Percentiles rank a stretch among this genome's conserved stretches.
Evolutionary conservation across 78 protist species (phyloP).

Genomic region (Dictyostelium purpureum): DNA sequence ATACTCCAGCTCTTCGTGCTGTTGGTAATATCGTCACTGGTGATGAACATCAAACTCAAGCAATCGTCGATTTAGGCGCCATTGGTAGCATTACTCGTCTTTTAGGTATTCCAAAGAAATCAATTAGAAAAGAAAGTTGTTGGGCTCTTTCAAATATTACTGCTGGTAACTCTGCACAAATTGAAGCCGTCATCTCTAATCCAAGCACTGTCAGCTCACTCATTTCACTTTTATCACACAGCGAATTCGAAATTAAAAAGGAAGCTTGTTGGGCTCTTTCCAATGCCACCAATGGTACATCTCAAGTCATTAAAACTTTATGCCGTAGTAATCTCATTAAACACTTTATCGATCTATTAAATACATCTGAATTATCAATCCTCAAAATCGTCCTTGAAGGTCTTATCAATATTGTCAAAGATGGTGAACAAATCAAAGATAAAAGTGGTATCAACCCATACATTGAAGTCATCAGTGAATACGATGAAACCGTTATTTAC

Average conservation of each 20-base stretch:
- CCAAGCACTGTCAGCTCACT: conserved; percentile 78
- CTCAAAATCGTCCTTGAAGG: conserved; percentile 94
- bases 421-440: background rate
- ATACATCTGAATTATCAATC: conserved; percentile 46
- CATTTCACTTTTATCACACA: conserved; percentile 55
- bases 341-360: conserved; percentile 31
- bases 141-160: conserved; percentile 98
- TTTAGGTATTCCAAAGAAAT: background rate
- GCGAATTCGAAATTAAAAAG: conserved; percentile 88
- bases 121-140: conserved; percentile 95
- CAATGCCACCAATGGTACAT: conserved; percentile 87
- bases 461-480: conserved; percentile 15
- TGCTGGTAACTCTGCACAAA: conserved; percentile 95
- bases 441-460: conserved; percentile 79
- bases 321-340: conserved; percentile 81
- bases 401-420: conserved; percentile 38
- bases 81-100: conserved; percentile 72
- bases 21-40: conserved; percentile 99
- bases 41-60: conserved; percentile 94
- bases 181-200: background rate
- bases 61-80: conserved; percentile 78
- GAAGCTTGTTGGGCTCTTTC: conserved; percentile 99
- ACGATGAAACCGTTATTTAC: background rate
- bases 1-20: conserved; percentile 97
- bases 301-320: conserved; percentile 34